Conservation (phyloP, 2,329 filamentous ascomycete species). For the Arthrocladium fulminans region DNA sequence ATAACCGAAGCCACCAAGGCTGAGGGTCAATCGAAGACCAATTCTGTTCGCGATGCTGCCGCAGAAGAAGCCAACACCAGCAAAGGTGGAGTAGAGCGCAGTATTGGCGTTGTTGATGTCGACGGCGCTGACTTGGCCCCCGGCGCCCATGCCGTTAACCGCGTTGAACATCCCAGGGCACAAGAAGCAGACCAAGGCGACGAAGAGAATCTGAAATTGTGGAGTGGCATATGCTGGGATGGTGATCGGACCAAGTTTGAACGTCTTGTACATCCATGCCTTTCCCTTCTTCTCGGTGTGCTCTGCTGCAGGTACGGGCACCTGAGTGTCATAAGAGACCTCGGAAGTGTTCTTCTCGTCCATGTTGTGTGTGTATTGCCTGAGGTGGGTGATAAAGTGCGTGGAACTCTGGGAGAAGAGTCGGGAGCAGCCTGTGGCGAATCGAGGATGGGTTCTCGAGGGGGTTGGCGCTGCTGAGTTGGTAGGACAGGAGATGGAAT, state of each 20-base stretch:
- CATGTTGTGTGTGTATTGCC: no score
- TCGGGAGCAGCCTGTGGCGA: constrained; percentile 22
- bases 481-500: not conserved
- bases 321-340: constrained; percentile 9
- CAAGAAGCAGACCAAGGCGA: constrained; percentile 61
- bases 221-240: constrained; percentile 65
- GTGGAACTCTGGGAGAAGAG: constrained; percentile 22
- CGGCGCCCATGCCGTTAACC: constrained; percentile 56
- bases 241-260: constrained; percentile 46
- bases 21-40: constrained; percentile 26
- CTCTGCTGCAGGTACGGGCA: constrained; percentile 1
- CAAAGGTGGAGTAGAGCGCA: constrained; percentile 61
- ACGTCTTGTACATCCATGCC: constrained; percentile 59
- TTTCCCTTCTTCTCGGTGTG: constrained; percentile 24
- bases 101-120: constrained; percentile 60
- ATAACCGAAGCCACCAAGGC: constrained; percentile 28
- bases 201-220: constrained; percentile 61
- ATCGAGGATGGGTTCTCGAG: not conserved
- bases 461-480: not conserved
- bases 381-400: constrained; percentile 13
- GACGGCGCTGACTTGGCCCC: constrained; percentile 48
- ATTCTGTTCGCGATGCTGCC: constrained; percentile 31
- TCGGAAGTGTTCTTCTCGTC: constrained; percentile 19
- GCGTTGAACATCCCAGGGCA: constrained; percentile 69
- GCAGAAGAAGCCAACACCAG: constrained; percentile 48